Evolutionary conservation across 208 protist species (phyloP).

Genomic region (Trichomonas tenax): DNA sequence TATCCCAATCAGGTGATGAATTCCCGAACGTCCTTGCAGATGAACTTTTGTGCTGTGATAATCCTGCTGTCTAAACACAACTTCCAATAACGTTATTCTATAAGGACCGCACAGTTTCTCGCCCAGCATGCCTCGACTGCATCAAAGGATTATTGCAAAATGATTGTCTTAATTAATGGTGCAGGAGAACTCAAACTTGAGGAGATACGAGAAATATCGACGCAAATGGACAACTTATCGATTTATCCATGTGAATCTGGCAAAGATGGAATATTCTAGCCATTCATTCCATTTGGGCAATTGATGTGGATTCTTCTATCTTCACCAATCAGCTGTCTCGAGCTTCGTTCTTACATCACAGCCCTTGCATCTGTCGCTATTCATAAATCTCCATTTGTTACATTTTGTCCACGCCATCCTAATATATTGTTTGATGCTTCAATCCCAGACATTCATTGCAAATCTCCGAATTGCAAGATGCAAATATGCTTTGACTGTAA

Average conservation of each 20-base stretch:
- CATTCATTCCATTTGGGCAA: neutral
- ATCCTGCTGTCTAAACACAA: neutral
- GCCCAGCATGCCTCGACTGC: neutral
- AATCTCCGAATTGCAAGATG: no score
- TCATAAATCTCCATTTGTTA: neutral
- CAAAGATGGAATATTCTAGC: neutral
- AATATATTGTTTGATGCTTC: neutral
- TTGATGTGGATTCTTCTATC: neutral
- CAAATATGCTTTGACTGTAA: neutral
- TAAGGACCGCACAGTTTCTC: neutral
- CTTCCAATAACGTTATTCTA: neutral
- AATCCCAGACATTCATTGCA: neutral
- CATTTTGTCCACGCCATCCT: neutral
- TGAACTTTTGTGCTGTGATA: neutral
- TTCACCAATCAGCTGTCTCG: neutral
- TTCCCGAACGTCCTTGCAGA: neutral
- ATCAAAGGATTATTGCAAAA: neutral
- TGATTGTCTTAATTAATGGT: neutral
- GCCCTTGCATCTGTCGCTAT: neutral
- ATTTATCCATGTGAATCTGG: neutral
- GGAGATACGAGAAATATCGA: neutral
- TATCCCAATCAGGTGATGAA: neutral
- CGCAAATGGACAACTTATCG: neutral
- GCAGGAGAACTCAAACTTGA: neutral
- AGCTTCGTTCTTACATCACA: neutral